Evolutionary conservation across 805 yeast species (phyloP), one percentile per base, ranked within the genome.

Genomic region (Wickerhamiella sergipiensis): DNA sequence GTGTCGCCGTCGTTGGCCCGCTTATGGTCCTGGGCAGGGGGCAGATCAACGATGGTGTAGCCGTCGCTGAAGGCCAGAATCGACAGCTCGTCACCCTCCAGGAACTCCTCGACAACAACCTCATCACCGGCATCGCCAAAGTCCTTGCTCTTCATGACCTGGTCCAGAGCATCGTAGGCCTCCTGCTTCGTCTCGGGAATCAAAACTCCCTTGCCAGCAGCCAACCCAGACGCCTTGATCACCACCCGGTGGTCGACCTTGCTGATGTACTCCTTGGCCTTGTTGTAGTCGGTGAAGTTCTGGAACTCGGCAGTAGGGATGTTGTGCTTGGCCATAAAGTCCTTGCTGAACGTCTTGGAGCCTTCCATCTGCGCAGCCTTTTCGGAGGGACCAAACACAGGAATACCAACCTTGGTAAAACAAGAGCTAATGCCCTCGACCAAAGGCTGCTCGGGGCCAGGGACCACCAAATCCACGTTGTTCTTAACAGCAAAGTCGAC

Each of bases 401-500:
- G 94, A 57, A 92, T 81, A 57, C 98, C 98, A 48, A 83, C 83
- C 52, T 78, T 79, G 55, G 77, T 71, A 73, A 92, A 88, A 50
- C 71, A 71, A 17, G 81, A 67, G 24, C 89, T 67, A 54, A 92
- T 80, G 48, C 99, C 99, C 62, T 92, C 97, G 31, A 94, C 97
- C 55, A 94, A 74, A 38, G 98, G 97, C 70, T 88, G 95, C 69
- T 92, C 99, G n/a, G 99, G 99, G 33, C 99, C 99, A 38, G 98
- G 97, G 44, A 92, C 74, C 5, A 87, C 97, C 51, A 92, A 72
- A 48, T 73, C 76, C 50, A 92, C 75, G 5, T 76, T 60, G 50
- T 89, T 71, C 26, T 77, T 77, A 15, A 73, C 64, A 6, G 97
- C 95, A 67, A 89, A 89, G 52, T 79, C 70, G 51, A 80, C 85